Base-by-base conservation (phyloP, 768 basidiomycete genomes). In the Gelatoporia subvermispora region DNA sequence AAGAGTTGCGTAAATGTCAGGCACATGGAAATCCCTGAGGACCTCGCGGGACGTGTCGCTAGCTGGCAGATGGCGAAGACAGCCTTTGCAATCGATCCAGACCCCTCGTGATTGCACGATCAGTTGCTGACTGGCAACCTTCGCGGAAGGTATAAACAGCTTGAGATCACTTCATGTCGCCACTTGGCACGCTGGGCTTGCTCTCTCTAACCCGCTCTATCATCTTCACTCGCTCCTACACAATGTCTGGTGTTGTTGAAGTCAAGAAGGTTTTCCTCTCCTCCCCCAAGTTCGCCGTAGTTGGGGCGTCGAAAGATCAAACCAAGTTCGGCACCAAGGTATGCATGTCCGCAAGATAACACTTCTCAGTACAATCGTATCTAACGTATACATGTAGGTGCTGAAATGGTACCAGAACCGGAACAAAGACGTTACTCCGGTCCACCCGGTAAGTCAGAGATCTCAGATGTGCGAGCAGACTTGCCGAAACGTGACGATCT, bases 241-340 rank as follows among this genome's bases (percentile, higher is more conserved):
- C 28, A 31, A 63, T 59, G 56, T 10, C 53, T 68, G 53, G 56
- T 24, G 45, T 55, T n/a, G 58, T 70, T 37, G 72, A 82, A 49
- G 76, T 77, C 49, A 68, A 74, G 56, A 66, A 62, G 37, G 57
- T 62, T 35, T 92, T 92, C 66, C 62, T 92, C 36, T 70, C 76
- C 8, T 76, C 80, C 11, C 72, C 83, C 5, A 61, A 70, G 51
- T 93, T 76, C 48, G 91, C 88, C 25, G 89, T 93, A 22, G 79
- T 89, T 13, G 90, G 91, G 20, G 88, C 88, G 3, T 91, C 87
- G 38, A 90, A 82, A 53, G 84, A 92, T 65, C 74, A 78, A 58
- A 71, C 70, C 48, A 93, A 92, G 69, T 88, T 72, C 61, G 90
- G 91, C 24, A 88, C 86, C 47, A 87, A 81, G 74, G 89, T 73